Evolutionary conservation across 2,329 filamentous ascomycete species (phyloP), one percentile per base, ranked within the genome.

Genomic region (Claviceps quebecensis): DNA sequence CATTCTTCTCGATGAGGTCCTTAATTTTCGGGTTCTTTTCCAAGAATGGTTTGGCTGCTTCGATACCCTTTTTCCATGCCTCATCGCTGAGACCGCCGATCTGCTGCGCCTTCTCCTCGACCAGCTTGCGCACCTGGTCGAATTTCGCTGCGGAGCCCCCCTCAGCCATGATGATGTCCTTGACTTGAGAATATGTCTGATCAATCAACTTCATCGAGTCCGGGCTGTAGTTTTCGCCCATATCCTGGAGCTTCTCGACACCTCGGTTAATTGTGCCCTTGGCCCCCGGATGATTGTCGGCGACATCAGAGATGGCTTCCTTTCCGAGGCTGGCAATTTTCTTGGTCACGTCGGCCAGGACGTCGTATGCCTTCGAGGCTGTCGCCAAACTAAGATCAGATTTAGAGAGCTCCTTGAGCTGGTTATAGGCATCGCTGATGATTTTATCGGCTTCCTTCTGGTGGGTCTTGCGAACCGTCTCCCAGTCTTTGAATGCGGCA

Each of bases 11-110:
- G 1, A 89, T 63, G 0, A 87, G 64, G 65, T 87, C 72, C 71
- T 87, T 88, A 53, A 86, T 68, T 68, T 86, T 72, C n/a, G 84
- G 83, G 65, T 79, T 86, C 73, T 87, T 87, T 58, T 88, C 84
- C 1, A 89, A 73, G 53, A 80, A 77, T 0, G 84, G 83, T 70
- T 85, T 81, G 38, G 79, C 81, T 65, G 86, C 72, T 66, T 88
- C 80, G 46, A 86, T 61, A 0, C 78, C 83, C 69, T 86, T 84
- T 56, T 80, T 72, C 82, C 82, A 89, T 0, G 81, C 80, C 65
- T 87, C 74, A 41, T 88, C 83, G 22, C 83, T 83, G 2, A 87
- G 67, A 65, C 83, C 76, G 67, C 78, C 74, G 36, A 88, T 60
- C 63, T 84, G 72, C 61, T 86, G 69, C 2, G 75, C 72, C 75